Base-by-base conservation (phyloP, 208 protist genomes). In the Balamuthia mandrillaris region DNA sequence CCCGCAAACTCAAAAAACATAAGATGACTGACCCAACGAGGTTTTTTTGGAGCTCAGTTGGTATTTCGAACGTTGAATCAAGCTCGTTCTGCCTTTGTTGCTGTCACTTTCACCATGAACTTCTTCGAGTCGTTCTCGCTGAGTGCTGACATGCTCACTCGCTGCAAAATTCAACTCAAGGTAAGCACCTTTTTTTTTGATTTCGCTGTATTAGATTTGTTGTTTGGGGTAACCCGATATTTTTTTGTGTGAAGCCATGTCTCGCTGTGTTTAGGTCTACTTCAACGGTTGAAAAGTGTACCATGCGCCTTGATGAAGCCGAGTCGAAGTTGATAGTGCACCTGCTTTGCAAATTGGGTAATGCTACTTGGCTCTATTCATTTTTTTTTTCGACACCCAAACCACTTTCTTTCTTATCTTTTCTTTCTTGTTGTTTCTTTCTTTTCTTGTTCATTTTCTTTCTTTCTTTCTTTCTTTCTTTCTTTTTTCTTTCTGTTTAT, bases 81-180 rank as follows among this genome's bases (percentile, higher is more conserved):
- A 24, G n/a, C 65, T 7, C 65, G 65, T 24, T 74, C 65, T 9
- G 65, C 65, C 16, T 74, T 74, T 39, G n/a, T 74, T 74, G 65
- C 65, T 16, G 27, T 74, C 12, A 35, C 39, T 10, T 74, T 74
- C 31, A 47, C 7, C 35, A 9, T 14, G 16, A 35, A 45, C 31
- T 74, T 74, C 35, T 74, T 74, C 35, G 65, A 35, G 65, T 74
- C 65, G 16, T 74, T 49, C 65, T 7, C 35, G 35, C 31, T 74
- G 16, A 74, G 9, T 10, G 10, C 31, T 7, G 31, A 74, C 18
- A 14, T 47, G 16, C 12, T 45, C 12, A 16, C 31, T 24, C 39
- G 47, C 18, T 74, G 65, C 35, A 74, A 35, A 74, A 24, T 74
- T 45, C 65, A 24, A 33, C n/a, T 74, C 65, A 74, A 74, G 65